Percentiles rank a stretch among this genome's conserved stretches.
Evolutionary conservation across 1,284 basidiomycete genomes (phyloP).

Genomic region (Ustilago vetiveriae): DNA sequence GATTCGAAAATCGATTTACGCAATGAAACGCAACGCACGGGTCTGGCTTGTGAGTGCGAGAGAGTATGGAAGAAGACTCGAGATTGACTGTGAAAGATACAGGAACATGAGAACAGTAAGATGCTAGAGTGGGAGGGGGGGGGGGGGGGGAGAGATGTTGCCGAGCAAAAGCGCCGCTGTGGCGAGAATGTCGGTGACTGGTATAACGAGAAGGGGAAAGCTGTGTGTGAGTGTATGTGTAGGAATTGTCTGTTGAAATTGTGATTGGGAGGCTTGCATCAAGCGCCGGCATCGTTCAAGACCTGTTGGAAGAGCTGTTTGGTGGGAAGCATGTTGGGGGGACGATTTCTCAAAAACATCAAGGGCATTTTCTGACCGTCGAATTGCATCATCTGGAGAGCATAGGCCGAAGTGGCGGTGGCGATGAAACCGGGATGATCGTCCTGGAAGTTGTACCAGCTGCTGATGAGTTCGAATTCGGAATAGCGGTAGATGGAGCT

Average conservation of each 20-base stretch:
- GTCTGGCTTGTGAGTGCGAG: not conserved
- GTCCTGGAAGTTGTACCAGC: constrained; percentile 57
- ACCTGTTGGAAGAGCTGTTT: constrained; percentile 56
- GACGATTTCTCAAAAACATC: constrained; percentile 52
- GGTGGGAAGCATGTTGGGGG: constrained; percentile 63
- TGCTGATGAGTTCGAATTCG: constrained; percentile 54
- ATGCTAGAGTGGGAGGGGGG: too few species aligned
- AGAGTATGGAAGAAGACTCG: too few species aligned
- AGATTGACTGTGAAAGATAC: not conserved
- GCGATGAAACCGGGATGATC: constrained; percentile 48
- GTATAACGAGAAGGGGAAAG: too few species aligned
- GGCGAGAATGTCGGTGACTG: too few species aligned
- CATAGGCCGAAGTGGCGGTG: constrained; percentile 35
- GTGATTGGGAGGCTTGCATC: too few species aligned
- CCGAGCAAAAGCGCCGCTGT: too few species aligned
- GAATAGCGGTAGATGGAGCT: constrained; percentile 49
- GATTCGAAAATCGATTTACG: too few species aligned
- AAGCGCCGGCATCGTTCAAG: constrained; percentile 35
- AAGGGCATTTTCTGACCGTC: constrained; percentile 50
- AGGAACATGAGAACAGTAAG: not conserved
- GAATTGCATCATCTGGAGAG: constrained; percentile 48
- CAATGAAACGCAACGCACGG: too few species aligned
- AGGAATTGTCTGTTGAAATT: too few species aligned
- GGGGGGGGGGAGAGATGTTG: too few species aligned
- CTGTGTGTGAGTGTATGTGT: too few species aligned